Conservation (phyloP, 805 yeast genomes). For the Nakazawaea pomicola region DNA sequence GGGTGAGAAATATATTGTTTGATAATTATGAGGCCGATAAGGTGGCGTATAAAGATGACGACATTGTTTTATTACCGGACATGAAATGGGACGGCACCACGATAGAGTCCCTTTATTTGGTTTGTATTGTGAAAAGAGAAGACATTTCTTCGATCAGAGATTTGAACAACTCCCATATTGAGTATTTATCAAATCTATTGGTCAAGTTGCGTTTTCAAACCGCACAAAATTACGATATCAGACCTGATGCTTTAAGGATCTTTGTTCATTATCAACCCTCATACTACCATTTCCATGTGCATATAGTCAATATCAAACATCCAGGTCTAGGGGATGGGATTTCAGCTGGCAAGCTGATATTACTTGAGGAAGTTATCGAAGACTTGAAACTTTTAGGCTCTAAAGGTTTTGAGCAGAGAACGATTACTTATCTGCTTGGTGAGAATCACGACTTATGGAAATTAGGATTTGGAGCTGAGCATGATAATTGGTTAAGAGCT, state of each 20-base stretch:
- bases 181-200: constrained; percentile 48
- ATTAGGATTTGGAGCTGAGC: constrained; percentile 17
- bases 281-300: constrained; percentile 92
- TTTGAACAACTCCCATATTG: constrained; percentile 51
- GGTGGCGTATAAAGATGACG: constrained; percentile 63
- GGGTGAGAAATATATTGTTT: constrained; percentile 84
- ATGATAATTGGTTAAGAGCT: constrained; percentile 14
- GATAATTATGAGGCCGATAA: constrained; percentile 83
- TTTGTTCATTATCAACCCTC: constrained; percentile 95
- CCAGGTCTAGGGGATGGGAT: constrained; percentile 66
- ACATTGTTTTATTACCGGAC: constrained; percentile 80
- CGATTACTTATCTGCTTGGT: constrained; percentile 63
- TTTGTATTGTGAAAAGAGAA: constrained; percentile 65
- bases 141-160: constrained; percentile 77
- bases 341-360: constrained; percentile 72
- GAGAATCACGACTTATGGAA: constrained; percentile 77
- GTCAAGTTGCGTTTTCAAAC: constrained; percentile 43
- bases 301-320: constrained; percentile 71
- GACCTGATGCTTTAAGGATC: constrained; percentile 56
- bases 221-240: constrained; percentile 39
- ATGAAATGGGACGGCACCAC: constrained; percentile 92
- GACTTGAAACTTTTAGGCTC: constrained; percentile 49
- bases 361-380: constrained; percentile 79
- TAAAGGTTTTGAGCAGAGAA: constrained; percentile 53
- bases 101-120: constrained; percentile 66